Evolutionary conservation across 495 filamentous ascomycete species (phyloP), one percentile per base, ranked within the genome.

Genomic region (Hypoxylon lenormandii): DNA sequence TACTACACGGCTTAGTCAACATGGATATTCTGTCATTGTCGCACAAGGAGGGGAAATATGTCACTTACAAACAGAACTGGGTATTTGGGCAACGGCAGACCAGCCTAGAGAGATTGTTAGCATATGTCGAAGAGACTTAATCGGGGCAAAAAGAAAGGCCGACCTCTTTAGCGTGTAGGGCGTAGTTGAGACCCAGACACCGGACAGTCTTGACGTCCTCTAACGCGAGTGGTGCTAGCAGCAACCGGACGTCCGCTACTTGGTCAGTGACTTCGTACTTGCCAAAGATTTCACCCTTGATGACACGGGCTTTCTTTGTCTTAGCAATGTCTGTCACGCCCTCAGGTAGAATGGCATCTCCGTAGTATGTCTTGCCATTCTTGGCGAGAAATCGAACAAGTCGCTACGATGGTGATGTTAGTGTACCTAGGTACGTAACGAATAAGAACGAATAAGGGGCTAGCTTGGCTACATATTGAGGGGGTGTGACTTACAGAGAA

Each of bases 161-260:
- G 64, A 86, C 80, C 82, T 95, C 92, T 70, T 87, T 88, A 2
- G 92, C 92, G 70, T 95, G 92, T 54, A 89, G 80, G 46, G 87
- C 89, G 73, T 96, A 96, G 78, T 96, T 95, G 18, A 95, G 80
- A 13, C 92, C 92, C 26, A 96, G 73, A 66, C 91, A 94, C 58
- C 92, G 86, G 26, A 95, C 89, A 3, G 91, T 92, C 69, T 83
- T 84, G 58, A 92, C 85, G 62, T 93, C 88, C 47, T 87, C 81
- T 12, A 82, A 80, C 1, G 90, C 86, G 26, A 96, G 75, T 3
- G 92, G 92, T 1, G 90, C 78, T 13, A 94, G 83, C 3, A 95
- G 82, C 38, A 86, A 74, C 37, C 85, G 83, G 66, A 94, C 86
- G 58, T 91, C 88, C 73, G 82, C 77, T 8, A 91, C 72, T 48